Evolutionary conservation across 306 rosid species (phyloP), one percentile per base, ranked within the genome.

Genomic region (Glycine latifolia): DNA sequence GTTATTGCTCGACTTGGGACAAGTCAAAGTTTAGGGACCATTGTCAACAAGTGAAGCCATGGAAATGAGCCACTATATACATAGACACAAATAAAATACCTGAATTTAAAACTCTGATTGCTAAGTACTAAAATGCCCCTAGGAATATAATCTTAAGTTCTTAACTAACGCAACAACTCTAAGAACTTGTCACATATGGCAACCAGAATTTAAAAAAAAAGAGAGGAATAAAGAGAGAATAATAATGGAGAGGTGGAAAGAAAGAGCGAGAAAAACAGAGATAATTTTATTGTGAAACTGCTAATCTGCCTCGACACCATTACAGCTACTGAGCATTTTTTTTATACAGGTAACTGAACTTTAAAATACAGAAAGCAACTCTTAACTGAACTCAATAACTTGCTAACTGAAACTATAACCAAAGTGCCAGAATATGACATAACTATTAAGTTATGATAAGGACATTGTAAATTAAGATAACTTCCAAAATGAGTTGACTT

Each of bases 331-430:
- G 31, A 79, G 63, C 60, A 46, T 20, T 20, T 20, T 20, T 46
- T 31, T 56, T 56, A 47, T 71, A 80, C 8, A 10, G 13, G n/a
- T 56, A 47, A 58, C 26, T 46, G 10, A 69, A 67, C 76, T 67
- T 79, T 61, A 62, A 71, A 60, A 47, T 61, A 39, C 12, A 71
- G 66, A 71, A 56, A 71, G 43, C 13, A 16, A 31, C 58, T 58
- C 69, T 13, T 58, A 68, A 79, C 70, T 69, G 44, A 33, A 60
- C 52, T 62, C 17, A 48, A 63, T n/a, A 79, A 56, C 50, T 70
- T 46, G 9, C 71, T 47, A 10, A 33, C 16, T 43, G 52, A 73
- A 81, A 66, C 67, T 81, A 79, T 47, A 52, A 77, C 33, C 75
- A 53, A 47, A 41, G 35, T 35, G 78, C n/a, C 10, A 35, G 37